Evolutionary conservation across 179 eudicot species (phyloP).

Genomic region (Patellifolia procumbens): DNA sequence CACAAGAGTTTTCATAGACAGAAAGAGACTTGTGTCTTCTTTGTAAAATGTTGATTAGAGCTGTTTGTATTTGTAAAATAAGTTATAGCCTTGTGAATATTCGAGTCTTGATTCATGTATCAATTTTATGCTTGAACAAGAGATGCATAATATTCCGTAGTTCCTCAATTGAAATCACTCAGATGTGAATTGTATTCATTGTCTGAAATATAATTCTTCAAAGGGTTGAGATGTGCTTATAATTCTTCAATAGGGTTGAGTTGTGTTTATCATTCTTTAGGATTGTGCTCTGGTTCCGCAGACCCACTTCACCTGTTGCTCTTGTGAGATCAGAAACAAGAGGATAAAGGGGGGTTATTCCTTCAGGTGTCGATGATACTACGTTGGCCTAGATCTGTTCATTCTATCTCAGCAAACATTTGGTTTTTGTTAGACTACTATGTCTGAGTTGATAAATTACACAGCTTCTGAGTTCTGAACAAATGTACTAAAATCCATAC

Average conservation of each 20-base stretch:
- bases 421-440: not conserved
- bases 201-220: no score
- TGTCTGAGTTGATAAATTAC: not conserved
- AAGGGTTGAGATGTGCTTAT: no score
- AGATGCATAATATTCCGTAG: not conserved
- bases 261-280: no score
- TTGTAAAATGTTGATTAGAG: conserved; percentile 11
- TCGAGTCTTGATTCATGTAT: conserved; percentile 11
- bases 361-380: not conserved
- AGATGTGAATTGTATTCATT: not conserved
- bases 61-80: conserved; percentile 19
- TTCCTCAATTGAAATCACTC: not conserved
- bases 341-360: not conserved
- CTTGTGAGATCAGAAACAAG: not conserved
- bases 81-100: conserved; percentile 20
- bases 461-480: not conserved
- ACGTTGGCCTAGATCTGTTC: not conserved
- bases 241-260: no score
- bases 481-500: not conserved
- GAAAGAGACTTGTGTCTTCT: not conserved
- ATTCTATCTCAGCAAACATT: not conserved
- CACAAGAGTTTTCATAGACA: conserved; percentile 18
- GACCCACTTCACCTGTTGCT: not conserved
- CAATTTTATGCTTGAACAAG: conserved; percentile 11
- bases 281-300: not conserved